Evolutionary conservation across 2,329 filamentous ascomycete genomes (phyloP).

Genomic region (Cucurbitaria berberidis): DNA sequence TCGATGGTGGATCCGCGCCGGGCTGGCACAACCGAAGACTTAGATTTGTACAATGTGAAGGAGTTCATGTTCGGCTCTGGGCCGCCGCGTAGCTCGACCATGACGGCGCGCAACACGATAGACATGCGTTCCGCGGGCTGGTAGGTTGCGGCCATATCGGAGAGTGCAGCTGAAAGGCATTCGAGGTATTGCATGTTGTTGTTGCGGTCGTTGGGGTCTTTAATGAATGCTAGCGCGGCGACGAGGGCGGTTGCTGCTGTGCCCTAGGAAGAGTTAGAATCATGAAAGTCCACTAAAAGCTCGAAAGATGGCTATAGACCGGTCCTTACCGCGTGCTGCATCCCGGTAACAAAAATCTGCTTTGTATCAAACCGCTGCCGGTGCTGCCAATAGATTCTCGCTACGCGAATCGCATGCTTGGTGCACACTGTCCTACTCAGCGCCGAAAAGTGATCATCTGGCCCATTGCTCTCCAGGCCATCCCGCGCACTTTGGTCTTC

Average conservation of each 20-base stretch:
- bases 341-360: conserved; percentile 58
- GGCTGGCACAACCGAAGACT: conserved; percentile 36
- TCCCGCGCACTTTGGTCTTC: conserved; percentile 47
- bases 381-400: conserved; percentile 63
- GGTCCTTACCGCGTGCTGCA: conserved; percentile 57
- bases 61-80: conserved; percentile 11
- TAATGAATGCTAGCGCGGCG: conserved; percentile 53
- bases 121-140: conserved; percentile 63
- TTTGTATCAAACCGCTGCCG: conserved; percentile 59
- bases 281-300: neutral
- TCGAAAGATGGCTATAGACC: neutral
- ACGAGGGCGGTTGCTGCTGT: conserved; percentile 62
- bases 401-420: conserved; percentile 61
- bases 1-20: conserved; percentile 36
- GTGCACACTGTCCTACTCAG: conserved; percentile 61
- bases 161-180: conserved; percentile 58
- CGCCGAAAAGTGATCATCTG: conserved; percentile 53
- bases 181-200: conserved; percentile 60
- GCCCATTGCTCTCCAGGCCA: conserved; percentile 42
- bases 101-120: conserved; percentile 59
- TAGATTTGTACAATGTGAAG: conserved; percentile 36
- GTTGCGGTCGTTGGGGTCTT: conserved; percentile 47
- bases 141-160: conserved; percentile 61
- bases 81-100: conserved; percentile 53
- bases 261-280: conserved; percentile 41